Conservation (phyloP, 495 filamentous ascomycete species). For the Penicillium macrosclerotiorum region DNA sequence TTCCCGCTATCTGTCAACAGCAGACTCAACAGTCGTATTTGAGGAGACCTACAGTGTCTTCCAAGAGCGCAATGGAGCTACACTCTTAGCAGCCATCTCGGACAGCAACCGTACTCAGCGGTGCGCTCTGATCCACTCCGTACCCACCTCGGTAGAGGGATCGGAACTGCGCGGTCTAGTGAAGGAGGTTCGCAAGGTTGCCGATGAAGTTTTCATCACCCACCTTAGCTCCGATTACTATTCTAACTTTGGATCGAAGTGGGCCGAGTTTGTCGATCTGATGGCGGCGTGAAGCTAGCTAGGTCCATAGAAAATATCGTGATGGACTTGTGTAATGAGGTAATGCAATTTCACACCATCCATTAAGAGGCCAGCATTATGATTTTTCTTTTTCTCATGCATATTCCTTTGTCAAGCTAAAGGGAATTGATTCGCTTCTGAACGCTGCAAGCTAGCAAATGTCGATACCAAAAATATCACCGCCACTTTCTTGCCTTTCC, state of each 20-base stretch:
- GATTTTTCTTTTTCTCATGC: not conserved
- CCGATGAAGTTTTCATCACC: slow-evolving; percentile 46
- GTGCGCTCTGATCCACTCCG: slow-evolving; percentile 43
- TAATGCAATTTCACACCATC: not conserved
- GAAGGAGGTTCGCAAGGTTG: slow-evolving; percentile 32
- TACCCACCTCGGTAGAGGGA: slow-evolving; percentile 33
- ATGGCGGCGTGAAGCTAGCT: slow-evolving; percentile 29
- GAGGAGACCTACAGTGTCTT: slow-evolving; percentile 46
- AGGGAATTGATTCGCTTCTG: no score
- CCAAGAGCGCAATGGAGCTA: slow-evolving; percentile 31
- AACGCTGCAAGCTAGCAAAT: not conserved
- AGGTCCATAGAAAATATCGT: not conserved
- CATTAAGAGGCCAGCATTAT: no score
- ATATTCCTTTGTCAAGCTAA: no score
- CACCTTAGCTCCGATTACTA: slow-evolving; percentile 45
- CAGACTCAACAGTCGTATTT: slow-evolving; percentile 48
- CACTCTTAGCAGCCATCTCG: slow-evolving; percentile 32
- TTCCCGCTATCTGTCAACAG: slow-evolving; percentile 38
- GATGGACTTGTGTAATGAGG: slow-evolving; percentile 3
- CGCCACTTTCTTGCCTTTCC: not conserved
- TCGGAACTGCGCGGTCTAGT: slow-evolving; percentile 34
- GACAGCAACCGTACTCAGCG: slow-evolving; percentile 34
- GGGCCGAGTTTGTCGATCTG: slow-evolving; percentile 42
- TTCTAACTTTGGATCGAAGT: slow-evolving; percentile 40
- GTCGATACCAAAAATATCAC: slow-evolving; percentile 2